Conservation (phyloP, 1,139 yeast genomes). For the Lodderomyces elongisporus region DNA sequence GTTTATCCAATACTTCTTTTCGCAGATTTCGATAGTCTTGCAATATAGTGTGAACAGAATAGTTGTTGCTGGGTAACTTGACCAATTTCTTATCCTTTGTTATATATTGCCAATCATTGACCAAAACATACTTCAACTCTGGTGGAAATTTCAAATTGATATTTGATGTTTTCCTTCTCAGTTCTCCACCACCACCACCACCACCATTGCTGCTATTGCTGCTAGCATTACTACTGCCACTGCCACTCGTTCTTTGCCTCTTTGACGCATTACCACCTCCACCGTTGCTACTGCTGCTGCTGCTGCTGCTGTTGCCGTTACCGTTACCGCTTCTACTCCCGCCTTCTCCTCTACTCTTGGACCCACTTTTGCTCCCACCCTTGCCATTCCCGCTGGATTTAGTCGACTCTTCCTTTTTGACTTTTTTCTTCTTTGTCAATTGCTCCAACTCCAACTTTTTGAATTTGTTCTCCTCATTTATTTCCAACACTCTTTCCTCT, state of each 20-base stretch:
- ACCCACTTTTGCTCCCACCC: not conserved
- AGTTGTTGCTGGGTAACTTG: conserved; percentile 48
- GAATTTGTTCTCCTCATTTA: conserved; percentile 62
- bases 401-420: conserved; percentile 7
- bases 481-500: conserved; percentile 59
- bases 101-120: conserved; percentile 90
- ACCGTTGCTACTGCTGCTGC: not conserved
- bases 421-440: conserved; percentile 22
- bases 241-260: conserved; percentile 3
- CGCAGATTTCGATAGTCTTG: conserved; percentile 29
- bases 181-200: not conserved
- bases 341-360: not conserved
- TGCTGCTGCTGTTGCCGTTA: not conserved
- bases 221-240: conserved; percentile 1
- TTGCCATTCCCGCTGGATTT: not conserved
- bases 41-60: conserved; percentile 50
- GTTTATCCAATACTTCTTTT: conserved; percentile 10
- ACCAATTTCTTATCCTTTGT: conserved; percentile 75
- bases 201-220: not conserved
- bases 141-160: conserved; percentile 34
- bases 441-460: conserved; percentile 65
- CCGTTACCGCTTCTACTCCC: conserved; percentile 1
- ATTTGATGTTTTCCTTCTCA: conserved; percentile 3
- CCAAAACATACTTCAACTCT: conserved; percentile 62
- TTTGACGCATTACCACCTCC: conserved; percentile 1